Evolutionary conservation across 2,329 filamentous ascomycete genomes (phyloP), one percentile per base, ranked within the genome.

Genomic region (Ophiocordyceps unilateralis): DNA sequence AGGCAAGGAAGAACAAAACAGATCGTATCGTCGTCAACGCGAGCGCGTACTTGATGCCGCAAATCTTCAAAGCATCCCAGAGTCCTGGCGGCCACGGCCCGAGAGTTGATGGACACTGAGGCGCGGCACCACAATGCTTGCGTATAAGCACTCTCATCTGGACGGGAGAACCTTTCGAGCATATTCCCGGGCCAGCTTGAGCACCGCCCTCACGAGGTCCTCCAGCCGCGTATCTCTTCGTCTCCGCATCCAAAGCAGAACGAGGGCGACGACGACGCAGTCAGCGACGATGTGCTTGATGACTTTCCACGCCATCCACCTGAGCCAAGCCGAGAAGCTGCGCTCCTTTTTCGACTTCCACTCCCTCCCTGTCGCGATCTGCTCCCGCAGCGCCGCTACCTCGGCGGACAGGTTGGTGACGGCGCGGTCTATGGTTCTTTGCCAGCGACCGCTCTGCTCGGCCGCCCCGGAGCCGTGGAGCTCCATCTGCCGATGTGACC

Each of bases 331-430:
- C 41, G 76, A 70, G 21, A 83, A 59, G 43, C 74, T 79, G 47
- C 74, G 74, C 47, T 75, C 73, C 50, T 72, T 79, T 50, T 74
- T 74, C 17, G 75, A 72, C 47, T 75, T 74, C 64, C 82, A 82
- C 50, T 89, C 75, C 12, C 83, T 71, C 0, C 84, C 78, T 0
- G 77, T 74, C 43, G 86, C 81, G 50, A 96, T 81, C 57, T 96
- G 88, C 61, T 98, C 91, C 30, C 91, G 75, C 47, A 96, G 63
- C 1, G 91, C 91, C 1, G 91, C 88, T 26, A 98, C 77, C 62
- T 98, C 91, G 15, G 87, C 83, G 5, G 88, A 93, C 64, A 96
- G 78, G 52, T 87, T 84, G 44, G 89, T 84, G 44, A 96, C 70
- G 20, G 86, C 84, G 38, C 79, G 74, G 63, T 96, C 89, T 47